A percentile compares a stretch with the other conserved stretches of the same genome.
phyloP scores from a whole-genome alignment of 2,329 filamentous ascomycete genomes.

The Rhynchosporium graminicola region DNA sequence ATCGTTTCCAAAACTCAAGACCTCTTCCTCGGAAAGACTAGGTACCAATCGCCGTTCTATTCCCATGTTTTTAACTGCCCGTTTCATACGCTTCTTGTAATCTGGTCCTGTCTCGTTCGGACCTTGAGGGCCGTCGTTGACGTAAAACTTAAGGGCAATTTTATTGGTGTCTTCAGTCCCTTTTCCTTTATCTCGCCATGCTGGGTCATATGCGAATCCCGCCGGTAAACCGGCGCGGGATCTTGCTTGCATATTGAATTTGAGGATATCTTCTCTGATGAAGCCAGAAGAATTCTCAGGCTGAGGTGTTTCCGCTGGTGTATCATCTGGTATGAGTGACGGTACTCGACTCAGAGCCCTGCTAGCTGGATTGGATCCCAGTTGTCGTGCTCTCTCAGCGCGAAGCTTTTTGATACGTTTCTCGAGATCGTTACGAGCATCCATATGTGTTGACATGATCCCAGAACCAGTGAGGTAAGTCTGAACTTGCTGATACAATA shows the following conservation, averaged over 20 bases:
- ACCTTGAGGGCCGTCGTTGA: conserved; percentile 15
- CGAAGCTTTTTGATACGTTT: not conserved
- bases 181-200: not conserved
- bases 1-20: not conserved
- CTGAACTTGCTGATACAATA: not conserved
- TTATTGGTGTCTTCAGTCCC: not conserved
- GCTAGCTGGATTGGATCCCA: not conserved
- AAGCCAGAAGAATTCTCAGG: not conserved
- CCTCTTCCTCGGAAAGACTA: not conserved
- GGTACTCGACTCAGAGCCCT: not conserved
- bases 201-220: not conserved
- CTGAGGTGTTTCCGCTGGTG: not conserved
- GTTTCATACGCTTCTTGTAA: conserved; percentile 3
- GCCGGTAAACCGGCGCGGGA: not conserved
- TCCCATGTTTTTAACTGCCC: conserved; percentile 9
- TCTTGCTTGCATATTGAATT: not conserved
- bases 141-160: not conserved
- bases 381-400: not conserved
- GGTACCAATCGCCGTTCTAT: conserved; percentile 8
- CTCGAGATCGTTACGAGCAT: not conserved
- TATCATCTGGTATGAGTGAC: not conserved
- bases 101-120: not conserved
- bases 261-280: not conserved
- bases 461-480: not conserved
- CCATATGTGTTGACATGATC: not conserved